Base-by-base conservation (phyloP, 441 rosid genomes). In the Pelargonium citronellum region DNA sequence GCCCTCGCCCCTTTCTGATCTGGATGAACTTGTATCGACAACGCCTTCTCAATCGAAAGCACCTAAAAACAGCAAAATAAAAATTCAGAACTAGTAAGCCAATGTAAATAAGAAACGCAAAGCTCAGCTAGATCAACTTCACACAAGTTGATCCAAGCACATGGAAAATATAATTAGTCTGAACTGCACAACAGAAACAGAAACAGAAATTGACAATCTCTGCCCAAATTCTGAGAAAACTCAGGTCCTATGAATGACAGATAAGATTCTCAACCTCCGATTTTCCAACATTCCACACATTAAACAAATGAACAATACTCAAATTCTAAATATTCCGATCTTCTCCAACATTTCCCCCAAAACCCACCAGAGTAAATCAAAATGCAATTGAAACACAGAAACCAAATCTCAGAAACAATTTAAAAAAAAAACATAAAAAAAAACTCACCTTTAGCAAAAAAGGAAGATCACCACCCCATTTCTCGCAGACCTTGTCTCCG, bases 381-480 rank as follows among this genome's bases (percentile, higher is more conserved):
- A 10, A 34, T 11, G 15, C 15, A 47, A 4, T n/a, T 9, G 8
- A 47, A 47, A n/a, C 15, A 13, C 12, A 55, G 62, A 55, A 55
- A 55, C 11, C 66, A 10, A 68, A 41, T 34, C 22, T 13, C 41
- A n/a, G 5, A 19, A 43, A 43, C 24, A 30, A 43, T 13, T 63
- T 8, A 30, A 4, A 10, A 5, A 51, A 30, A 3, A 49, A 24
- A 1, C n/a, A 57, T 7, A n/a, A n/a, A n/a, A n/a, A 27, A 27
- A 27, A 27, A 27, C 4, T 24, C 37, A 78, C 80, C 84, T 81
- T 81, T 68, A 78, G 75, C 64, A 81, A 69, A 73, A 78, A 81
- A 43, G 82, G 84, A 67, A 81, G 80, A 74, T 78, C 73, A n/a
- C 60, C 66, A 12, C 84, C 84, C 82, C 82, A 81, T 19, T 67